Conservation (phyloP, 305 asterid species). For the Plantago coronopus region DNA sequence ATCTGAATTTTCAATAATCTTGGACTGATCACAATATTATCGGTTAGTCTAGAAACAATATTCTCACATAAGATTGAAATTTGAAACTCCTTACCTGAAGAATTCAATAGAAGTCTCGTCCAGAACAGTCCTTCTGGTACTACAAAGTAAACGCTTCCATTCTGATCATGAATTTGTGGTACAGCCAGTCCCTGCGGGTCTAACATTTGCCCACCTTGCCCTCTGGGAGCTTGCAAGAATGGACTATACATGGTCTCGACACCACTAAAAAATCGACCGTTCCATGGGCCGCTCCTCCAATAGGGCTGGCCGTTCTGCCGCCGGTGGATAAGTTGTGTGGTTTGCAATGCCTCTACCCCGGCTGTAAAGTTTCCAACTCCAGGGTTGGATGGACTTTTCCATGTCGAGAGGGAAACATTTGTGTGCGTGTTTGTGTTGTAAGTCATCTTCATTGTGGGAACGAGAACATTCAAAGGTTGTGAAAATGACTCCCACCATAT, state of each 20-base stretch:
- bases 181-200: too few relatives aligned
- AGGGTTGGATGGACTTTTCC: slow-evolving; percentile 33
- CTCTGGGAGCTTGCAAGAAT: slow-evolving; percentile 28
- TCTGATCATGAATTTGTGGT: neutral
- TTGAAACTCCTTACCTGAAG: too few relatives aligned
- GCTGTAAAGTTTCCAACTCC: slow-evolving; percentile 35
- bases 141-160: neutral
- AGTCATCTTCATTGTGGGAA: slow-evolving; percentile 33
- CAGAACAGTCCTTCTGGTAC: neutral
- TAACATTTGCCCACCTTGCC: neutral
- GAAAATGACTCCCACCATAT: slow-evolving; percentile 35
- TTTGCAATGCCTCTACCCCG: slow-evolving; percentile 23
- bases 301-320: slow-evolving; percentile 22
- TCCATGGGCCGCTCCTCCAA: slow-evolving; percentile 48
- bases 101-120: neutral
- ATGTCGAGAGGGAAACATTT: slow-evolving; percentile 26
- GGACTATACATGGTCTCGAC: slow-evolving; percentile 26
- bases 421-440: slow-evolving; percentile 33
- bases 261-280: slow-evolving; percentile 34
- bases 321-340: slow-evolving; percentile 29
- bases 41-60: too few relatives aligned
- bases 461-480: slow-evolving; percentile 27
- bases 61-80: too few relatives aligned
- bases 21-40: too few relatives aligned
- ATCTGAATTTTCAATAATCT: too few relatives aligned